Evolutionary conservation across 352 stramenopile genomes (phyloP).

Genomic region (Pythium scleroteichum): DNA sequence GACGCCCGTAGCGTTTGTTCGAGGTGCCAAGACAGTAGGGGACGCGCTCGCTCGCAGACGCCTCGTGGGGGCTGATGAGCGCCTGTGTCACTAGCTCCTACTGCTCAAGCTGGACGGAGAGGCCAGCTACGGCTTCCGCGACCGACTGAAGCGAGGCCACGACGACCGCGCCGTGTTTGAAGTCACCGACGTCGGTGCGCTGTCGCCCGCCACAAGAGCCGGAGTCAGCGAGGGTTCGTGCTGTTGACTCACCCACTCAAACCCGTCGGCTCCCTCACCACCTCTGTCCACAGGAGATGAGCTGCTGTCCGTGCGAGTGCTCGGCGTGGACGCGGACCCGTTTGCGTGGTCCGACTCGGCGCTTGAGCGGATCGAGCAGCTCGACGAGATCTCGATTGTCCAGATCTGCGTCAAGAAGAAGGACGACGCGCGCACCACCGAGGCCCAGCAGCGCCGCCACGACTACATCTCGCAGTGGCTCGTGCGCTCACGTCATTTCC

Average conservation of each 20-base stretch:
- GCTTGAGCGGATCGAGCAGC: slow-evolving; percentile 4
- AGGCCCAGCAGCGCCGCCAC: slow-evolving; percentile 10
- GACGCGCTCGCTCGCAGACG: background rate
- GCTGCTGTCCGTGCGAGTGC: slow-evolving; percentile 12
- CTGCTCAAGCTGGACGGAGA: slow-evolving; percentile 19
- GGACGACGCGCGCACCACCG: background rate
- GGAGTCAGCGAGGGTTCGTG: background rate
- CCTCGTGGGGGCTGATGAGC: background rate
- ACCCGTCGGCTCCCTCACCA: too few relatives aligned
- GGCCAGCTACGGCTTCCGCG: slow-evolving; percentile 3
- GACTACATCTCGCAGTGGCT: slow-evolving; percentile 11
- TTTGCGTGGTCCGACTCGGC: slow-evolving; percentile 10
- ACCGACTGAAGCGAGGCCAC: background rate
- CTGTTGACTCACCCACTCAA: too few relatives aligned
- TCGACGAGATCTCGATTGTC: slow-evolving; percentile 14
- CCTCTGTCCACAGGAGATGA: slow-evolving; percentile 5
- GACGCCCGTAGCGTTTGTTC: slow-evolving; percentile 1
- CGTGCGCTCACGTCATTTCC: background rate
- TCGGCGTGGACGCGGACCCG: slow-evolving; percentile 3
- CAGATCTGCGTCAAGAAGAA: slow-evolving; percentile 18
- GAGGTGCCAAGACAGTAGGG: slow-evolving; percentile 10
- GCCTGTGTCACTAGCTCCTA: slow-evolving; percentile 7
- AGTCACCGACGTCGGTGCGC: background rate
- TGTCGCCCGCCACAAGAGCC: slow-evolving; percentile 7
- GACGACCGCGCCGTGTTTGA: slow-evolving; percentile 3